Conservation (phyloP, 176 grass and related monocot genomes). For the Hordeum marinum region DNA sequence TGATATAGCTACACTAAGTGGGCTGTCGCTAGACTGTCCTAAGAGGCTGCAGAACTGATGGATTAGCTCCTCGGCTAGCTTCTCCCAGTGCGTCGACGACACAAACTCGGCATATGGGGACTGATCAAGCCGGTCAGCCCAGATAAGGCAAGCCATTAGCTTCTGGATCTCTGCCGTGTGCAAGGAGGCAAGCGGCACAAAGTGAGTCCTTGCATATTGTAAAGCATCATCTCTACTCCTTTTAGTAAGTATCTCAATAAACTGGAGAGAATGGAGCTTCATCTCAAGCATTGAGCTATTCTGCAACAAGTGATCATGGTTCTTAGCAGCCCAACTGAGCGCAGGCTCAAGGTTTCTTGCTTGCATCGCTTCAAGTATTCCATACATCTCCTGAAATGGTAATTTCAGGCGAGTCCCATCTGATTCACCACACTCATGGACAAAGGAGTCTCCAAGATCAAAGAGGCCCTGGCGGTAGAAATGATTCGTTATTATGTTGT, state of each 20-base stretch:
- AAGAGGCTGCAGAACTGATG: constrained; percentile 67
- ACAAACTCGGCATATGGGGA: constrained; percentile 78
- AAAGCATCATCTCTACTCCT: constrained; percentile 46
- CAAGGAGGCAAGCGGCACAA: constrained; percentile 41
- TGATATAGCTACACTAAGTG: constrained; percentile 52
- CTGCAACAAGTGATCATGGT: constrained; percentile 50
- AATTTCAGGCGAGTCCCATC: constrained; percentile 50
- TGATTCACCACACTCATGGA: constrained; percentile 45
- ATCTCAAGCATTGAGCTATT: constrained; percentile 76
- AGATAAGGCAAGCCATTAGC: constrained; percentile 70
- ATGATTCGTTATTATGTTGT: constrained; percentile 71
- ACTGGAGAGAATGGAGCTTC: constrained; percentile 82
- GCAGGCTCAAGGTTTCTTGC: constrained; percentile 66
- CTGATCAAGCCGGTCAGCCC: constrained; percentile 54
- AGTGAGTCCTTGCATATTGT: constrained; percentile 54
- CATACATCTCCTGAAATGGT: constrained; percentile 78
- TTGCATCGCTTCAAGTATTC: constrained; percentile 71
- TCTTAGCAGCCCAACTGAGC: constrained; percentile 65
- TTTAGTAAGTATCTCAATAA: constrained; percentile 63
- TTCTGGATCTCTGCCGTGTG: constrained; percentile 61
- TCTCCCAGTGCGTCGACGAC: constrained; percentile 60
- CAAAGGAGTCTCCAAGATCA: constrained; percentile 70
- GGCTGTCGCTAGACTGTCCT: constrained; percentile 59
- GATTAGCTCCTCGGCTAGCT: constrained; percentile 52
- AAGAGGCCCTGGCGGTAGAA: constrained; percentile 80